A percentile compares a stretch with the other conserved stretches of the same genome.
Conservation (phyloP, 164 flowering plant genomes). For the Stephania yunnanensis region DNA sequence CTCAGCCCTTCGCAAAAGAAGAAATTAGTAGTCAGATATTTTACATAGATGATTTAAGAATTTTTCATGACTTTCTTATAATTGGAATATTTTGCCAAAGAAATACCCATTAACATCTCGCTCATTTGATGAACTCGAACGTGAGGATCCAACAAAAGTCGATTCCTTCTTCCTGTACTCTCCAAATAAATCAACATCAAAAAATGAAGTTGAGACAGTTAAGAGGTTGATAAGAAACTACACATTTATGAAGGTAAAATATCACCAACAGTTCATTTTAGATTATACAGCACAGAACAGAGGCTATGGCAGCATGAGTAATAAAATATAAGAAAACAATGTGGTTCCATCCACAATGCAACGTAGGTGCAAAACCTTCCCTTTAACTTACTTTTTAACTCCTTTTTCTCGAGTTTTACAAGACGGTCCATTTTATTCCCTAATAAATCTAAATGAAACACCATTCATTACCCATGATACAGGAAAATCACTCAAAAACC, state of each 20-base stretch:
- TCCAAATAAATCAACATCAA: not conserved
- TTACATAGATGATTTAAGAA: not conserved
- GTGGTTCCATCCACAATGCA: no score
- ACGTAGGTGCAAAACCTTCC: no score
- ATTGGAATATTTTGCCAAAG: not conserved
- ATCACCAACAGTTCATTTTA: not conserved
- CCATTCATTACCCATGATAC: not conserved
- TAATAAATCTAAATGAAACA: no score
- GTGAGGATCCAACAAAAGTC: conserved; percentile 24
- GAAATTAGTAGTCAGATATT: not conserved
- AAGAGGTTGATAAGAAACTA: not conserved
- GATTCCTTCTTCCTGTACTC: conserved; percentile 30
- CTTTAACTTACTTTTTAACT: no score
- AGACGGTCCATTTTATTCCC: not conserved
- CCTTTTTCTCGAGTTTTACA: no score
- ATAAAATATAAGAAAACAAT: no score
- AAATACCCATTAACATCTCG: conserved; percentile 51
- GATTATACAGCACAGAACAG: no score
- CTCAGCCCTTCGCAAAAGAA: conserved; percentile 35
- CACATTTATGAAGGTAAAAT: not conserved
- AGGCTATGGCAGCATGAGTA: no score
- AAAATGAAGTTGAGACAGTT: conserved; percentile 1
- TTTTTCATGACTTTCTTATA: not conserved
- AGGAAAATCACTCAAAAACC: not conserved
- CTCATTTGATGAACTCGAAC: conserved; percentile 35